These are phyloP conservation scores for Quercus lobata DNA, from an alignment of 331 rosid genomes.

Conservation along the genomic window DNA sequence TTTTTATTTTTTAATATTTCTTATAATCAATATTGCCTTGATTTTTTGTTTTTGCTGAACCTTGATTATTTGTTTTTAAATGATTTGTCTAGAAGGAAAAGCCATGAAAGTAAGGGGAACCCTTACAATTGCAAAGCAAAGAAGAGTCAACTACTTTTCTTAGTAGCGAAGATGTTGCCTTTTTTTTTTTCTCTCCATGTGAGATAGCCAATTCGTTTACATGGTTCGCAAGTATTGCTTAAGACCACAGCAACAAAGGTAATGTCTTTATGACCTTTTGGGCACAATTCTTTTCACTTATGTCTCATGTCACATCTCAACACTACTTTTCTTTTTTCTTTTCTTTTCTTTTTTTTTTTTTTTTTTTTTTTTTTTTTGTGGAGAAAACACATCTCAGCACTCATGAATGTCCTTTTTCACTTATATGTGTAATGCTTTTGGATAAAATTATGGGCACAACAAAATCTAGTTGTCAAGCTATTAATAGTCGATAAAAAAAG, in stretches of 20 bases:
- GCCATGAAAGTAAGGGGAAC: slow-evolving; percentile 10
- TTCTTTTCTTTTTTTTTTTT: neutral
- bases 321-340: neutral
- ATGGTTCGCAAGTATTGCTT: slow-evolving; percentile 25
- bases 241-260: slow-evolving; percentile 10
- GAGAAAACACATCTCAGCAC: too few species aligned
- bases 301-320: too few species aligned
- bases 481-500: too few species aligned
- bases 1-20: neutral
- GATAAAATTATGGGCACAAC: too few species aligned
- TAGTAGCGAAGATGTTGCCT: slow-evolving; percentile 59
- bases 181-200: slow-evolving; percentile 27
- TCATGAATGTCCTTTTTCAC: too few species aligned
- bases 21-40: neutral
- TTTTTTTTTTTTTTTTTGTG: neutral
- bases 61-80: neutral
- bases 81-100: slow-evolving; percentile 9
- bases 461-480: too few species aligned
- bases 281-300: too few species aligned
- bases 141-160: slow-evolving; percentile 59
- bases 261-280: too few species aligned
- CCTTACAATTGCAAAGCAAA: slow-evolving; percentile 12
- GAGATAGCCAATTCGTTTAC: slow-evolving; percentile 1
- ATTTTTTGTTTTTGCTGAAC: neutral
- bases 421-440: too few species aligned